Evolutionary conservation across 1,284 basidiomycete genomes (phyloP).

Genomic region (Cutaneotrichosporon daszewskae): DNA sequence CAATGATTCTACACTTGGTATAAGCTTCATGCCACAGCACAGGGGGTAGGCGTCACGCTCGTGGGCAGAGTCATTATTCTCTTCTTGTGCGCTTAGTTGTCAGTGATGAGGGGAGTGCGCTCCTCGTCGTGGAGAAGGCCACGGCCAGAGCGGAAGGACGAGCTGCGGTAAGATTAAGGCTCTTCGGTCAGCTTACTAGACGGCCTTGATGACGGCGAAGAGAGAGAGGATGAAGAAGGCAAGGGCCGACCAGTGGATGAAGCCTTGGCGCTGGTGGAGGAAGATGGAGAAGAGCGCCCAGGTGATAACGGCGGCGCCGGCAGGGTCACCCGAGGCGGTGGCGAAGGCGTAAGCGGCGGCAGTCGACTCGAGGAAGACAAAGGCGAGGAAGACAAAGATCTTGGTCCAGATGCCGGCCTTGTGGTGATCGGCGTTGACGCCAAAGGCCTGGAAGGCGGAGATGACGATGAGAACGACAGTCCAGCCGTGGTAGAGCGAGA

Average conservation of each 20-base stretch:
- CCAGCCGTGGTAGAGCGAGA: conserved; percentile 93
- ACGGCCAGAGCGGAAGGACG: conserved; percentile 43
- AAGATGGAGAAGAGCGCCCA: conserved; percentile 51
- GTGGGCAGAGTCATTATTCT: background rate
- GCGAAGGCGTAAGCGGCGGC: conserved; percentile 87
- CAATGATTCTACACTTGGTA: background rate
- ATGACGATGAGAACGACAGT: conserved; percentile 84
- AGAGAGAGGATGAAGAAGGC: conserved; percentile 79
- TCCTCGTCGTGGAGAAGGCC: conserved; percentile 71
- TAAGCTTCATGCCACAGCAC: too few relatives aligned
- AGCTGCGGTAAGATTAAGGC: conserved; percentile 22
- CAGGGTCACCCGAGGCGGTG: conserved; percentile 73
- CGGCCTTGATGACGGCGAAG: conserved; percentile 68
- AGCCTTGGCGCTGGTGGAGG: conserved; percentile 56
- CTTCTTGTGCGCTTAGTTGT: conserved; percentile 10
- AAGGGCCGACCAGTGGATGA: conserved; percentile 84
- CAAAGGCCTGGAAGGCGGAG: conserved; percentile 85
- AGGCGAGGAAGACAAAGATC: conserved; percentile 82
- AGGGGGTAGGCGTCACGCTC: background rate
- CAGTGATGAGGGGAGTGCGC: conserved; percentile 62
- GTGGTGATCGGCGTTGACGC: conserved; percentile 63
- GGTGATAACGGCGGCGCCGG: conserved; percentile 45
- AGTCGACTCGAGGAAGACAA: conserved; percentile 89
- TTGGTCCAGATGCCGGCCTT: conserved; percentile 82
- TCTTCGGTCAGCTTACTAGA: conserved; percentile 33